Evolutionary conservation across 2,329 filamentous ascomycete species (phyloP).

Genomic region (Tolypocladium nubicola): DNA sequence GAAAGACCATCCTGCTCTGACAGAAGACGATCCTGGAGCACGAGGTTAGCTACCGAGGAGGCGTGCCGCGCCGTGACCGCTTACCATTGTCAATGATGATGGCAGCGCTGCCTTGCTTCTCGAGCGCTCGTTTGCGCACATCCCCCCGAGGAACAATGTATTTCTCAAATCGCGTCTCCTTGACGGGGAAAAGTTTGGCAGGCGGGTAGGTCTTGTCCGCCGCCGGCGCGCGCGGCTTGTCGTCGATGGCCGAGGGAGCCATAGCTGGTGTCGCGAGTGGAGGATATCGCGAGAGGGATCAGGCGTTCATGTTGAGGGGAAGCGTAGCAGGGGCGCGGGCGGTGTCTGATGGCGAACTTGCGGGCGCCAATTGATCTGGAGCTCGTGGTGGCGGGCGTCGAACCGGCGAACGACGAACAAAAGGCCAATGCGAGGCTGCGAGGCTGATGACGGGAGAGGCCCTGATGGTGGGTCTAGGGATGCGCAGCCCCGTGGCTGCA

Average conservation of each 20-base stretch:
- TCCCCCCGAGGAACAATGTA: conserved; percentile 46
- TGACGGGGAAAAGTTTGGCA: conserved; percentile 48
- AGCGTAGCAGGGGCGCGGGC: not conserved
- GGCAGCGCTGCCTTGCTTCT: conserved; percentile 50
- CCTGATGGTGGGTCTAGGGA: conserved; percentile 9
- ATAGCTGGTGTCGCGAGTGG: conserved; percentile 20
- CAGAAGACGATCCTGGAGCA: conserved; percentile 63
- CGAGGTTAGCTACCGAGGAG: conserved; percentile 6
- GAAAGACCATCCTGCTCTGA: conserved; percentile 94
- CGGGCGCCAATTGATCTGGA: conserved; percentile 14
- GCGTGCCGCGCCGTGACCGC: conserved; percentile 4
- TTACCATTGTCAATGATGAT: conserved; percentile 98
- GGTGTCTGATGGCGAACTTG: not conserved
- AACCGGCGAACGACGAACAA: not conserved
- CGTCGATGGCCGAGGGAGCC: conserved; percentile 43
- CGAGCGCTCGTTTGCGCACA: conserved; percentile 59
- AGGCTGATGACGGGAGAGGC: conserved; percentile 18
- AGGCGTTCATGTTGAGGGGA: not conserved
- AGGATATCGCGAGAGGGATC: not conserved
- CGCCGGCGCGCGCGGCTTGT: conserved; percentile 23
- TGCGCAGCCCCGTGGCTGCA: not conserved
- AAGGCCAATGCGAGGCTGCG: conserved; percentile 21
- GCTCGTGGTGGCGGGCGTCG: not conserved
- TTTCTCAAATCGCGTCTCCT: conserved; percentile 51
- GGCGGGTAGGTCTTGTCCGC: conserved; percentile 37